Evolutionary conservation across 208 protist species (phyloP), one percentile per base, ranked within the genome.

Genomic region (Acanthamoeba royreba): DNA sequence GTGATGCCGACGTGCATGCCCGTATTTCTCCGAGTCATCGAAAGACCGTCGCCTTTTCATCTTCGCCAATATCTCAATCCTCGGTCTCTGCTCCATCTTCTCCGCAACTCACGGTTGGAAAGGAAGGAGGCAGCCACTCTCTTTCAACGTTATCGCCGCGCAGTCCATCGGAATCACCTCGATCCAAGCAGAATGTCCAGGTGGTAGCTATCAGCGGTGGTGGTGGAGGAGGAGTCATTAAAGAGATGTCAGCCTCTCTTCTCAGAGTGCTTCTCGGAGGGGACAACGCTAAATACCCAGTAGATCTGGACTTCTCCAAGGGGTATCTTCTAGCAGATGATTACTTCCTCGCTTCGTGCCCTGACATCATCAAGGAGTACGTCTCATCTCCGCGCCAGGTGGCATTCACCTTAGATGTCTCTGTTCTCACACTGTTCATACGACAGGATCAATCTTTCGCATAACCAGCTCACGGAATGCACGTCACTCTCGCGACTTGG

Each of bases 301-400:
- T 83, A 22, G 28, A 31, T 42, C 43, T 83, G n/a, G 72, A 83
- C 43, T 83, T 83, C 72, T 53, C 42, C 22, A 53, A 45, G 38
- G 72, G 72, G 19, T 83, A 83, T 42, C 38, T 45, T 2, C 72
- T 83, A 15, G 17, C 2, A 15, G 35, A 45, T 31, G 72, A 83
- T 31, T 45, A 83, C 43, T 83, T 83, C 35, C 2, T 83, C 22
- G 38, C 72, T 19, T 45, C 72, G 13, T 83, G 72, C 22, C 72
- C 72, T 42, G 72, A 83, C 43, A 52, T 83, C n/a, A 45, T 83
- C 43, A 83, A 83, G 49, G 72, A 83, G 72, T 83, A n/a, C 43
- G 42, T 74, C 33, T 8, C 40, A 17, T 25, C 33, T 38, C 33
- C 33, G 19, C 33, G 22, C 63, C 33, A 40, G 19, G 11, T 25